phyloP scores from a whole-genome alignment of 768 basidiomycete genomes.

The Terana coerulea region DNA sequence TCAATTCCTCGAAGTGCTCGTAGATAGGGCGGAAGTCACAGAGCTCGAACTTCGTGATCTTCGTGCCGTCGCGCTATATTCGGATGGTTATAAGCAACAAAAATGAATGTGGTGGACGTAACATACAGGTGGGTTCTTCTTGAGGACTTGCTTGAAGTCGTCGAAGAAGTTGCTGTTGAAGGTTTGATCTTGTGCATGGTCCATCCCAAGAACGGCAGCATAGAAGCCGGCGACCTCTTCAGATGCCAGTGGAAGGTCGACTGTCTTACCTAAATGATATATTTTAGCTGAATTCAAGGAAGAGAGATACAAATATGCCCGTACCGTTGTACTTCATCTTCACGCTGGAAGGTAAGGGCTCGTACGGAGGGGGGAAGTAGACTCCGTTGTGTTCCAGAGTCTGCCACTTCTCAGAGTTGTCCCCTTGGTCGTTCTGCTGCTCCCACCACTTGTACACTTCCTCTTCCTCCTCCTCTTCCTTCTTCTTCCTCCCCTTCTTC shows the following conservation, averaged over 20 bases:
- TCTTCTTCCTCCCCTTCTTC: constrained; percentile 54
- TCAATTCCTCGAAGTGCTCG: constrained; percentile 88
- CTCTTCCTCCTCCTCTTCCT: constrained; percentile 60
- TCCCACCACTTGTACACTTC: constrained; percentile 90
- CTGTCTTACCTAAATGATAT: constrained; percentile 55
- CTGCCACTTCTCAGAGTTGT: constrained; percentile 84
- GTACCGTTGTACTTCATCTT: constrained; percentile 96
- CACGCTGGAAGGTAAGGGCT: constrained; percentile 72
- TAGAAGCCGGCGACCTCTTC: constrained; percentile 99
- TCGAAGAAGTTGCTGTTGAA: constrained; percentile 97
- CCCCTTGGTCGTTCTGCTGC: constrained; percentile 59
- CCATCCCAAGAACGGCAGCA: constrained; percentile 86
- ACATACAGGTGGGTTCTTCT: constrained; percentile 81
- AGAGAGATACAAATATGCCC: constrained; percentile 19
- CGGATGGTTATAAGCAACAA: too few species aligned
- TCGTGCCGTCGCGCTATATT: constrained; percentile 61
- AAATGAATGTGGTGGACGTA: neutral
- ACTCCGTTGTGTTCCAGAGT: constrained; percentile 96
- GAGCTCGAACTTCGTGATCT: constrained; percentile 68
- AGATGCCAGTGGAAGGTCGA: constrained; percentile 77
- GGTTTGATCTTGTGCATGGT: constrained; percentile 81
- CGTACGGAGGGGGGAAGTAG: constrained; percentile 93
- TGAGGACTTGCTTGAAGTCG: constrained; percentile 78
- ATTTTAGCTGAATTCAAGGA: constrained; percentile 8
- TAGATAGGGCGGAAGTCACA: constrained; percentile 97